Evolutionary conservation across 2,329 filamentous ascomycete species (phyloP).

Genomic region (Penicillium griseofulvum): DNA sequence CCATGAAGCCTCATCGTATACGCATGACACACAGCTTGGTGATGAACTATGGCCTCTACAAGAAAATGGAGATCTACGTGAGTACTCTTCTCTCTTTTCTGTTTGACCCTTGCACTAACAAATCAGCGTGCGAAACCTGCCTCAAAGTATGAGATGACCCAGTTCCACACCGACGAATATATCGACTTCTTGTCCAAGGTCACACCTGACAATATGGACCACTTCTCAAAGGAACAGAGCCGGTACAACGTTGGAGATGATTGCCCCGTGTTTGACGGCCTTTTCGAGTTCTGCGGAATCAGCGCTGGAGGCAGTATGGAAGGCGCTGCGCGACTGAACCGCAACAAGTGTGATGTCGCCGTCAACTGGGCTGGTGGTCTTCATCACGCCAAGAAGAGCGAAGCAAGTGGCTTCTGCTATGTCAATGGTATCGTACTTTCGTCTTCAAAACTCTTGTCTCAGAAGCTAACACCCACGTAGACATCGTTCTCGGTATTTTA

Average conservation of each 20-base stretch:
- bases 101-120: conserved; percentile 15
- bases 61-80: conserved; percentile 70
- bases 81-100: conserved; percentile 23
- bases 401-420: conserved; percentile 96
- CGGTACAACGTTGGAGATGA: conserved; percentile 67
- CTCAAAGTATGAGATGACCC: conserved; percentile 68
- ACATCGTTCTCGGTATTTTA: conserved; percentile 65
- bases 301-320: conserved; percentile 70
- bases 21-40: conserved; percentile 65
- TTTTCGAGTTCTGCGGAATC: conserved; percentile 70
- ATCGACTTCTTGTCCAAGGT: conserved; percentile 77
- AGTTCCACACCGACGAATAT: conserved; percentile 72
- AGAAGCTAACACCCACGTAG: conserved; percentile 36
- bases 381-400: conserved; percentile 92
- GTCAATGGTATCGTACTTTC: conserved; percentile 64
- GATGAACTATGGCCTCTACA: conserved; percentile 72
- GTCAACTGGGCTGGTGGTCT: conserved; percentile 91
- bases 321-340: conserved; percentile 65
- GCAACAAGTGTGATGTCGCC: conserved; percentile 66
- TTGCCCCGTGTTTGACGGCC: conserved; percentile 65
- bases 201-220: conserved; percentile 97
- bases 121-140: conserved; percentile 73
- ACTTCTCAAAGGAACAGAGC: conserved; percentile 85
- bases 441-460: background rate
- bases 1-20: conserved; percentile 68